A percentile compares a stretch with the other conserved stretches of the same genome.
Conservation (phyloP, 345 rosid genomes). For the Aegle marmelos region DNA sequence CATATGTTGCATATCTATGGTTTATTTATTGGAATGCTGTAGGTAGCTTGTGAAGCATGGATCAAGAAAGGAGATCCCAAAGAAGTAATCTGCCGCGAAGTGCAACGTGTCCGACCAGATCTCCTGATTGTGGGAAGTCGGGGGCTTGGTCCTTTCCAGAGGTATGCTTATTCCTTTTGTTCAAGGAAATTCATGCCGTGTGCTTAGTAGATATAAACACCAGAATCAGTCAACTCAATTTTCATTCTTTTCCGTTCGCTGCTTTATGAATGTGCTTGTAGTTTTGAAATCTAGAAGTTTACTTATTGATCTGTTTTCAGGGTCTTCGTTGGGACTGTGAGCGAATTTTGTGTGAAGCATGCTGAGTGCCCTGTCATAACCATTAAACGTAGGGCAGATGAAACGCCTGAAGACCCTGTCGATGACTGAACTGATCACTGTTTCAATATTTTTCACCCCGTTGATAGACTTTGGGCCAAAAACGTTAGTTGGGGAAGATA, state of each 20-base stretch:
- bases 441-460: not conserved
- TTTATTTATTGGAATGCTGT: slow-evolving; percentile 16
- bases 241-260: too few relatives aligned
- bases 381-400: slow-evolving; percentile 80
- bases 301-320: slow-evolving; percentile 34
- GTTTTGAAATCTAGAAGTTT: not conserved
- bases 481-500: too few relatives aligned
- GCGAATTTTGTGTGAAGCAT: slow-evolving; percentile 94
- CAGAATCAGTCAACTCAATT: not conserved
- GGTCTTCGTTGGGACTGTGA: slow-evolving; percentile 94
- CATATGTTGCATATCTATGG: not conserved
- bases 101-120: slow-evolving; percentile 74
- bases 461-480: not conserved
- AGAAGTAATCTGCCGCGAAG: slow-evolving; percentile 88
- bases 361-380: slow-evolving; percentile 88
- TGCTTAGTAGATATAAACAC: not conserved
- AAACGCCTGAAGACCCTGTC: slow-evolving; percentile 90
- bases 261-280: too few relatives aligned
- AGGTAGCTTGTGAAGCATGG: slow-evolving; percentile 93
- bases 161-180: slow-evolving; percentile 37
- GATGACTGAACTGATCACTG: slow-evolving; percentile 53
- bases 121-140: slow-evolving; percentile 86
- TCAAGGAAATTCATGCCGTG: not conserved
- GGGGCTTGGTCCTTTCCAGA: slow-evolving; percentile 92
- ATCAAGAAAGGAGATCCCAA: slow-evolving; percentile 85